Evolutionary conservation across 495 filamentous ascomycete species (phyloP), one percentile per base, ranked within the genome.

Genomic region (Cercophora sp.): DNA sequence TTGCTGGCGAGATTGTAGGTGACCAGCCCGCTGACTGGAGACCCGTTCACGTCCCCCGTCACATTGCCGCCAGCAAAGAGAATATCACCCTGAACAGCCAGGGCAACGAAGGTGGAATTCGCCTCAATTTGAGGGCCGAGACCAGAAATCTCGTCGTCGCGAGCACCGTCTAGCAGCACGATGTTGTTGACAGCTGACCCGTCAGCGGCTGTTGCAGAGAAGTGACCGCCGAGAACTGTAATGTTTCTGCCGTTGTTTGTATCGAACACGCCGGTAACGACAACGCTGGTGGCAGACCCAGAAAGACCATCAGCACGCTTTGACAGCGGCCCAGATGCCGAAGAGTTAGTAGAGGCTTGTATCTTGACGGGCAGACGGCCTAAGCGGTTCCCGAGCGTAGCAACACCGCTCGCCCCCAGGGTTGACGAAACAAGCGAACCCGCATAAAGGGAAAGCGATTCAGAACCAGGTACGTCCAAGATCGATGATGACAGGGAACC

Each of bases 141-240:
- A 31, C 93, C 93, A 3, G 79, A 84, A 18, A 96, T 74, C n/a
- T 70, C 69, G 55, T 85, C 67, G 18, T 79, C 70, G 52, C 80
- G 76, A 3, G 69, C 61, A 37, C 74, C 73, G 45, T 82, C 77
- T 50, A 96, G 77, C 61, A 97, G 75, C 24, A 85, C 74, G 13
- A 99, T 75, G 60, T 96, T 96, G 48, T 88, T 70, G 49, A 96
- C 76, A 3, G 73, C 72, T 0, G 85, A 85, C 15, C 86, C 89
- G 58, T 91, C 79, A 36, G 75, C 81, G 20, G 78, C 80, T 13
- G 72, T 82, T 3, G 88, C 83, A 26, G 78, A 80, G 65, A 99
- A 99, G 55, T 91, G 88, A 2, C 93, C 93, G 49, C 87, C 94
- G 32, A 96, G 73, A 23, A 96, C 80, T 4, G 94, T 97, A 23